These are phyloP conservation scores for Lachancea cidri DNA, from an alignment of 805 yeast species.

Conservation along the genomic window DNA sequence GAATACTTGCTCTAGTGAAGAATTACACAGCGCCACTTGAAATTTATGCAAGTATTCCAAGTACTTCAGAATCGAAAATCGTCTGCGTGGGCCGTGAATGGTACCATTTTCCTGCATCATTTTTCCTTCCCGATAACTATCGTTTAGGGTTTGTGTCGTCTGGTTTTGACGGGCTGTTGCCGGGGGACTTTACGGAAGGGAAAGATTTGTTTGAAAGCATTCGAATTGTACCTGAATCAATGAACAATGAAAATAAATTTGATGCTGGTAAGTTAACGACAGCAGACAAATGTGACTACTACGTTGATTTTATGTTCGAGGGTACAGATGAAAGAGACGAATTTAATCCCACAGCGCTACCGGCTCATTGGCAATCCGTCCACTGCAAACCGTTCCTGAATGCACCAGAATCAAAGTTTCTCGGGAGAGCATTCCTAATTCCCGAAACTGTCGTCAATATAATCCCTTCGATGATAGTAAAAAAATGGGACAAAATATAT, in stretches of 20 bases:
- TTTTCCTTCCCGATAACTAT: constrained; percentile 61
- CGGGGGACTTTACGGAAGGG: constrained; percentile 72
- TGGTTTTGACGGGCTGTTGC: constrained; percentile 82
- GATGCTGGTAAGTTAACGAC: constrained; percentile 52
- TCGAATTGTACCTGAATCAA: constrained; percentile 49
- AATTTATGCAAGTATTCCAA: constrained; percentile 44
- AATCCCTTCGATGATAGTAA: constrained; percentile 13
- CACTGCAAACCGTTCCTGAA: constrained; percentile 48
- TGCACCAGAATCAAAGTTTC: constrained; percentile 46
- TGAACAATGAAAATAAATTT: constrained; percentile 71
- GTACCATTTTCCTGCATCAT: constrained; percentile 88
- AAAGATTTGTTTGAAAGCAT: constrained; percentile 33
- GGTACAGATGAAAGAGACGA: constrained; percentile 45
- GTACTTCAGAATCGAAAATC: constrained; percentile 33
- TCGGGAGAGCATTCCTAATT: constrained; percentile 50
- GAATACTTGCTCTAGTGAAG: constrained; percentile 54
- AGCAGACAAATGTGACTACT: constrained; percentile 57
- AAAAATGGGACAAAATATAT: constrained; percentile 19
- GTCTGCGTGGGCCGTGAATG: constrained; percentile 94
- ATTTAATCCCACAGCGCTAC: constrained; percentile 19
- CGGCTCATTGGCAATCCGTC: constrained; percentile 43
- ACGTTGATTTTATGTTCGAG: constrained; percentile 56
- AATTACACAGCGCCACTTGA: constrained; percentile 73
- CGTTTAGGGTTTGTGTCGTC: constrained; percentile 65
- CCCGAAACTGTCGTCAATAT: constrained; percentile 38